Evolutionary conservation across 1,284 basidiomycete species (phyloP).

Genomic region (Cutaneotrichosporon mucoides): DNA sequence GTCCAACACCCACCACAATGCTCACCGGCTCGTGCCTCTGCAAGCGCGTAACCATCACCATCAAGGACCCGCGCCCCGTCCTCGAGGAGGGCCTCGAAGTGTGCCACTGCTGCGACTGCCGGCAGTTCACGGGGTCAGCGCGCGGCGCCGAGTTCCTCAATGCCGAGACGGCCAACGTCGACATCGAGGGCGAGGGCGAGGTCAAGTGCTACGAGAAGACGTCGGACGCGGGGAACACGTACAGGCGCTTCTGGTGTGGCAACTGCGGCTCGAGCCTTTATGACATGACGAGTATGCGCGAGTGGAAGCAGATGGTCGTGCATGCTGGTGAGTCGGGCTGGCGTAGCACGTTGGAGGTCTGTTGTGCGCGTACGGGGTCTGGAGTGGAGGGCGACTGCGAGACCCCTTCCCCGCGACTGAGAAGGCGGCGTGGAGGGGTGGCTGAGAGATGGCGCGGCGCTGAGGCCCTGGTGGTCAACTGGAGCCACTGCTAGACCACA

Average conservation of each 20-base stretch:
- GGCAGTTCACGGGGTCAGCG: neutral
- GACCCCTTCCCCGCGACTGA: neutral
- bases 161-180: neutral
- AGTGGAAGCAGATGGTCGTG: neutral
- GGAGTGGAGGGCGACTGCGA: no score
- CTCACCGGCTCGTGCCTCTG: neutral
- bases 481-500: no score
- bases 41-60: slow-evolving; percentile 1
- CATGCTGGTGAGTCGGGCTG: neutral
- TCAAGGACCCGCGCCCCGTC: neutral
- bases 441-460: no score
- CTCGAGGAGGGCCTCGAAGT: neutral
- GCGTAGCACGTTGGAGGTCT: neutral
- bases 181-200: neutral
- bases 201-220: neutral
- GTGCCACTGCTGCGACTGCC: slow-evolving; percentile 4
- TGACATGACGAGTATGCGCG: neutral
- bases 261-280: neutral
- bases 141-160: neutral
- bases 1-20: neutral
- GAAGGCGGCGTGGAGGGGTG: no score
- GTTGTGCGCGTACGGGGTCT: no score
- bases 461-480: no score
- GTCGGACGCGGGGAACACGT: neutral
- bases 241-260: neutral